Percentiles rank a stretch among this genome's conserved stretches.
Evolutionary conservation across 108 stramenopile species (phyloP).

Genomic region (Bacterosira constricta): DNA sequence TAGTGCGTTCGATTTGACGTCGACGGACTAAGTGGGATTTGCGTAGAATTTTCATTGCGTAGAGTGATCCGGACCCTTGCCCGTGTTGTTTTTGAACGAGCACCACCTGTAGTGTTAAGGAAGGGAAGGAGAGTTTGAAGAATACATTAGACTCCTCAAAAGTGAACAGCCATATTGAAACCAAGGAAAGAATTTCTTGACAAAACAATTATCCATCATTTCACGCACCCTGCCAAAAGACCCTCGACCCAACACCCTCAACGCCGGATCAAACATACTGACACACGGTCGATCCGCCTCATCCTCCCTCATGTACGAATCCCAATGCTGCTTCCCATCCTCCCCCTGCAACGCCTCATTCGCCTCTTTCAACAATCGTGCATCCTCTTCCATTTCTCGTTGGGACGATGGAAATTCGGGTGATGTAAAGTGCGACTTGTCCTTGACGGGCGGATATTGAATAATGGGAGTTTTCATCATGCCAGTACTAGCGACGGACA

Average conservation of each 20-base stretch:
- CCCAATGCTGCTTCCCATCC: constrained; percentile 10
- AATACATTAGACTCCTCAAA: too few species aligned
- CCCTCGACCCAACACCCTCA: constrained; percentile 90
- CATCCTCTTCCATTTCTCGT: constrained; percentile 14
- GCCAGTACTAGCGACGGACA: neutral
- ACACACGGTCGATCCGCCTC: constrained; percentile 71
- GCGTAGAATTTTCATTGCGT: constrained; percentile 98
- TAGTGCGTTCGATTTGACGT: constrained; percentile 95
- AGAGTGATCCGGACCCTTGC: constrained; percentile 74
- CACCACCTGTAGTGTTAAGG: too few species aligned
- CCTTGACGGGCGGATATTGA: constrained; percentile 10
- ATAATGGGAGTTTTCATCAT: neutral
- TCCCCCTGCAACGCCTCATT: constrained; percentile 10
- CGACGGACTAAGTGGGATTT: constrained; percentile 93
- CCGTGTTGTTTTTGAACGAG: constrained; percentile 86
- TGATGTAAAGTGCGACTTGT: neutral
- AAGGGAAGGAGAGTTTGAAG: too few species aligned
- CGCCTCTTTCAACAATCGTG: constrained; percentile 7
- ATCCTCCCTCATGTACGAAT: neutral
- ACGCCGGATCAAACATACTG: constrained; percentile 78
- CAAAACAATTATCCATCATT: too few species aligned
- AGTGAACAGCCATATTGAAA: neutral
- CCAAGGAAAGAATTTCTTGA: neutral
- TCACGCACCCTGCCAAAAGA: constrained; percentile 88
- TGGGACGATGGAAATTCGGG: neutral